Evolutionary conservation across 2,329 filamentous ascomycete species (phyloP).

Genomic region (Alternaria hordeiaustralica): DNA sequence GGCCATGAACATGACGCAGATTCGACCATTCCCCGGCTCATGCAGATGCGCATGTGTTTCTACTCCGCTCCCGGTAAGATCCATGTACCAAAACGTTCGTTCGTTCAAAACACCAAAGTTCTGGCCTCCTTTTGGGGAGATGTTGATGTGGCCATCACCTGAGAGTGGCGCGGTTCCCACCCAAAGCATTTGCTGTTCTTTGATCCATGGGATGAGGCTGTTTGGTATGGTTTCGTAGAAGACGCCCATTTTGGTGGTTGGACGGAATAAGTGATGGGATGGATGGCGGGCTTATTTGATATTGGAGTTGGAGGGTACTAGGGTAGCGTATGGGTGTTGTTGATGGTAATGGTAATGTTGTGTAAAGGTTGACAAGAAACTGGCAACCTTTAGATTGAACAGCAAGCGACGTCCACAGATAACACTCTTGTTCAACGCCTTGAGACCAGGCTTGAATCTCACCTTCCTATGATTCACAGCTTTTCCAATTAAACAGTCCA

Average conservation of each 20-base stretch:
- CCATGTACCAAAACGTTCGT: constrained; percentile 53
- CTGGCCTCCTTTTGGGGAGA: constrained; percentile 54
- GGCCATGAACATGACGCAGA: constrained; percentile 53
- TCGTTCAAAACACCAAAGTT: constrained; percentile 46
- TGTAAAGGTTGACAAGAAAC: background rate
- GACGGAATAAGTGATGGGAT: too few relatives aligned
- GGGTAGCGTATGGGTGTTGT: background rate
- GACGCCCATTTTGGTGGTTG: constrained; percentile 44
- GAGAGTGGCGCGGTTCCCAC: constrained; percentile 53
- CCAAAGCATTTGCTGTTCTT: constrained; percentile 54
- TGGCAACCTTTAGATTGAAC: background rate
- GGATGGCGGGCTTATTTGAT: background rate
- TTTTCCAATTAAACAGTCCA: background rate
- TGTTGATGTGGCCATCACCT: constrained; percentile 52
- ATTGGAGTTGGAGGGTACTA: background rate
- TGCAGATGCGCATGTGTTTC: constrained; percentile 54
- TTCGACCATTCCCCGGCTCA: constrained; percentile 51
- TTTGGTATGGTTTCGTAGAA: constrained; percentile 54
- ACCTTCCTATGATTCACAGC: constrained; percentile 9
- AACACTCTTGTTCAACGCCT: background rate
- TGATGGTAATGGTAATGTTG: background rate
- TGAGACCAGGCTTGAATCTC: background rate
- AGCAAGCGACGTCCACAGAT: background rate
- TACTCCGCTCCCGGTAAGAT: constrained; percentile 52
- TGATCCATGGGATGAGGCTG: constrained; percentile 51